Base-by-base conservation (phyloP, 2,329 filamentous ascomycete species). In the Didymella exigua region DNA sequence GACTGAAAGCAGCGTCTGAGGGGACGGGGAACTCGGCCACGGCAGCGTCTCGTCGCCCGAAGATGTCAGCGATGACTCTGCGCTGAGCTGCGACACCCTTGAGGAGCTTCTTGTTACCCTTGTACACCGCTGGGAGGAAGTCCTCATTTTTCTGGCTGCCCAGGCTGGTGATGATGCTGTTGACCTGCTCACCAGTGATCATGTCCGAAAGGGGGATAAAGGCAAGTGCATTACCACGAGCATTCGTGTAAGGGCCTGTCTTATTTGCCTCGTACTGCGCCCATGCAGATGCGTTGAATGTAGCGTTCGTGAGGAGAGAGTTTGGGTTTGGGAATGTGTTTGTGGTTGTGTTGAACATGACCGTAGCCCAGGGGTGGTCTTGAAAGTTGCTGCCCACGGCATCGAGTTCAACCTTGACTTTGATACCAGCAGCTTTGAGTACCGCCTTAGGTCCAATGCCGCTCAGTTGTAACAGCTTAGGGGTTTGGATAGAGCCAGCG, bases 401-500 rank as follows among this genome's bases (percentile, higher is more conserved):
- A 43, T 69, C 65, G 31, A 69, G 62, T 16, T 64, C 69, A 27
- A 70, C 54, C 30, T 43, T 62, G 24, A 70, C 60, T 8, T 61
- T 40, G 33, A 74, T 58, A 23, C 66, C 67, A 2, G 68, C 67
- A 16, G 63, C 67, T 27, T 71, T 33, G 16, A 73, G 56, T 4
- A 70, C 53, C 11, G 52, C 46, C 52, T 58, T 65, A 24, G 68
- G 67, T 3, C 71, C 71, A 19, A 74, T 50, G 24, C 71, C 71
- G 43, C 66, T 70, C 11, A 72, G 56, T 46, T 71, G 66, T 6
- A 74, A 14, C 85, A 78, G n/a, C 87, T 74, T 69, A 82, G 83
- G 2, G 80, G 86, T 8, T 82, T 85, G 61, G 81, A 79, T 44
- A 83, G 68, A 75, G 24, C 78, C 81, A 0, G 86, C 86, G 1